Percentiles rank a stretch among this genome's conserved stretches.
phyloP scores from a whole-genome alignment of 2,329 filamentous ascomycete species.

The Polytolypa hystricis region DNA sequence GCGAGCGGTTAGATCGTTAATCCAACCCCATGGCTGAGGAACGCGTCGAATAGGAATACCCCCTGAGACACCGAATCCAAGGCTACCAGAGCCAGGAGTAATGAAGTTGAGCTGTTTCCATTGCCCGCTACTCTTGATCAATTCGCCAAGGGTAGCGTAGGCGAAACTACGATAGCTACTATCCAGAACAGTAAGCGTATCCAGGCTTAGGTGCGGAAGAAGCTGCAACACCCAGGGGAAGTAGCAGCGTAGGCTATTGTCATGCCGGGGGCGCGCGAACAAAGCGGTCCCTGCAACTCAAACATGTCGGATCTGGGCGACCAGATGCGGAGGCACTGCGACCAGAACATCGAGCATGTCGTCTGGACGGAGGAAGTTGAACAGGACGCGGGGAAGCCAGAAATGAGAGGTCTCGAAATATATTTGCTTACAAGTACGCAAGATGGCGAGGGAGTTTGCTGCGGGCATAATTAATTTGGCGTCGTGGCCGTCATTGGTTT shows the following conservation, averaged over 20 bases:
- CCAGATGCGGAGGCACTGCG: neutral
- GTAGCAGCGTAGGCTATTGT: too few relatives aligned
- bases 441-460: neutral
- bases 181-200: neutral
- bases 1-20: slow-evolving; percentile 7
- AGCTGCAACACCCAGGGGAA: neutral
- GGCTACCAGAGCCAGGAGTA: slow-evolving; percentile 10
- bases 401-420: neutral
- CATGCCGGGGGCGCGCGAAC: neutral
- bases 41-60: too few relatives aligned
- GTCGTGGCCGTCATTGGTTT: neutral
- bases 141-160: slow-evolving; percentile 11
- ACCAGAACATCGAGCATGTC: neutral
- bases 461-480: neutral
- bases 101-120: slow-evolving; percentile 14
- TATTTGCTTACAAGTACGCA: neutral
- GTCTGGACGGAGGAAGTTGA: neutral
- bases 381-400: neutral
- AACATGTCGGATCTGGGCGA: neutral
- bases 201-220: neutral
- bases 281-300: neutral
- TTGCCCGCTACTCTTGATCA: slow-evolving; percentile 11
- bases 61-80: too few relatives aligned
- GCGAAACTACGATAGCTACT: neutral
- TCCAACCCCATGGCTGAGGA: slow-evolving; percentile 11